phyloP scores from a whole-genome alignment of 208 protist genomes.

The Leishmania amazonensis region DNA sequence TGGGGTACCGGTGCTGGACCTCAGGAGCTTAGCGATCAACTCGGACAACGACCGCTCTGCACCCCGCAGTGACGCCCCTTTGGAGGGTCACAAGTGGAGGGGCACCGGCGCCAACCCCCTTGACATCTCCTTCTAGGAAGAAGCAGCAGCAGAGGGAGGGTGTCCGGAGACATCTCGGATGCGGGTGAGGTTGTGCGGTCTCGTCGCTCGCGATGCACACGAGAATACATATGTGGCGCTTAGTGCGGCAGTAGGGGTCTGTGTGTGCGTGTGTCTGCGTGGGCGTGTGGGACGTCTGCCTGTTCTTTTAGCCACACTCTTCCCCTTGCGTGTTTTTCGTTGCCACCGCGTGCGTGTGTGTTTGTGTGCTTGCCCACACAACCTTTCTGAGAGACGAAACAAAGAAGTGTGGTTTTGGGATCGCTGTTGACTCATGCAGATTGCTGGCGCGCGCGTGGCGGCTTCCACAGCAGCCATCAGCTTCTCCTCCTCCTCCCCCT shows the following conservation, averaged over 20 bases:
- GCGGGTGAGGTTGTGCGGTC: not conserved
- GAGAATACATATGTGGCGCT: not conserved
- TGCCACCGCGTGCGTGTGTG: no score
- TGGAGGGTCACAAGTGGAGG: not conserved
- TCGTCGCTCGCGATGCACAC: not conserved
- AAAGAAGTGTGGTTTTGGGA: no score
- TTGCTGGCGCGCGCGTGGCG: not conserved
- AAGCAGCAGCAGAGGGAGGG: not conserved
- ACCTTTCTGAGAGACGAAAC: no score
- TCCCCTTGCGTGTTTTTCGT: not conserved
- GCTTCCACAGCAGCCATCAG: not conserved
- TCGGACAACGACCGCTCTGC: no score
- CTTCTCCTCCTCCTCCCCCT: not conserved
- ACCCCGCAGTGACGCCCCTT: not conserved
- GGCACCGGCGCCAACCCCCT: not conserved
- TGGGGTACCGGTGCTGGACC: not conserved
- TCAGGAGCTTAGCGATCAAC: not conserved
- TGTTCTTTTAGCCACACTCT: not conserved
- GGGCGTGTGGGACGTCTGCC: not conserved
- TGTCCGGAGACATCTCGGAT: not conserved
- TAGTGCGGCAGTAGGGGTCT: not conserved
- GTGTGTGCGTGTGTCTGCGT: not conserved
- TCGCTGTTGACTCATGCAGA: no score
- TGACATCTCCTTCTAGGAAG: conserved; percentile 6
- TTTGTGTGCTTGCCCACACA: not conserved